phyloP scores from a whole-genome alignment of 2,329 filamentous ascomycete genomes.

The Pyricularia pennisetigena region DNA sequence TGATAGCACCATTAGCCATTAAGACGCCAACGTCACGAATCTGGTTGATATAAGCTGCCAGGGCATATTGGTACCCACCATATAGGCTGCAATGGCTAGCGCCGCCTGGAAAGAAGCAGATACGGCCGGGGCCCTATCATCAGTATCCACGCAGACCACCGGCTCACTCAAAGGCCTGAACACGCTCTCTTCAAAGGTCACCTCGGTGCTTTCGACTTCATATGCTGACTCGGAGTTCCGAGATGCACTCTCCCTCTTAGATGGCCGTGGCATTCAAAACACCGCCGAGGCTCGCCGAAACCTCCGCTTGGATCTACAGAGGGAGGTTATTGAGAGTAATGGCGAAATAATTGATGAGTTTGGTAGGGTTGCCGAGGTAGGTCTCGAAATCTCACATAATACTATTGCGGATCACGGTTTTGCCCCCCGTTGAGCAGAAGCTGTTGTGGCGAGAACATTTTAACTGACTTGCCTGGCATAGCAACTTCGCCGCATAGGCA shows the following conservation, averaged over 20 bases:
- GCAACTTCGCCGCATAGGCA: constrained; percentile 81
- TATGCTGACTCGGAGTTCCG: constrained; percentile 90
- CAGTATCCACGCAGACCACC: constrained; percentile 18
- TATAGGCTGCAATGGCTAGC: neutral
- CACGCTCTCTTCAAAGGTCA: constrained; percentile 72
- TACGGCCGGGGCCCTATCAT: constrained; percentile 15
- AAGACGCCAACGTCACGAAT: neutral
- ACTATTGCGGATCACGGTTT: neutral
- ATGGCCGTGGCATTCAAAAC: constrained; percentile 61
- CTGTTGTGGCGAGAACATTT: neutral
- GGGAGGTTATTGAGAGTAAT: constrained; percentile 88
- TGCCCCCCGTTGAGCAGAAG: neutral
- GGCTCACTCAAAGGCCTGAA: constrained; percentile 33
- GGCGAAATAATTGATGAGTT: constrained; percentile 83
- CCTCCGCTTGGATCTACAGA: constrained; percentile 74
- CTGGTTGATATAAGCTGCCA: neutral
- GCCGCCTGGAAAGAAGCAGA: neutral
- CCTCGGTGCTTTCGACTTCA: constrained; percentile 78
- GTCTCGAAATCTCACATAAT: constrained; percentile 12
- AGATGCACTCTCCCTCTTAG: constrained; percentile 70
- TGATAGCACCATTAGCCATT: neutral
- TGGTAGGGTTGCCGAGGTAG: constrained; percentile 76
- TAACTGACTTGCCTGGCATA: constrained; percentile 27
- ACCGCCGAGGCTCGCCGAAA: constrained; percentile 69
- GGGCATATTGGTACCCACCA: neutral